A percentile compares a stretch with the other conserved stretches of the same genome.
These are phyloP conservation scores for Fusarium camptoceras DNA, from an alignment of 2,329 filamentous ascomycete genomes.

Conservation along the genomic window DNA sequence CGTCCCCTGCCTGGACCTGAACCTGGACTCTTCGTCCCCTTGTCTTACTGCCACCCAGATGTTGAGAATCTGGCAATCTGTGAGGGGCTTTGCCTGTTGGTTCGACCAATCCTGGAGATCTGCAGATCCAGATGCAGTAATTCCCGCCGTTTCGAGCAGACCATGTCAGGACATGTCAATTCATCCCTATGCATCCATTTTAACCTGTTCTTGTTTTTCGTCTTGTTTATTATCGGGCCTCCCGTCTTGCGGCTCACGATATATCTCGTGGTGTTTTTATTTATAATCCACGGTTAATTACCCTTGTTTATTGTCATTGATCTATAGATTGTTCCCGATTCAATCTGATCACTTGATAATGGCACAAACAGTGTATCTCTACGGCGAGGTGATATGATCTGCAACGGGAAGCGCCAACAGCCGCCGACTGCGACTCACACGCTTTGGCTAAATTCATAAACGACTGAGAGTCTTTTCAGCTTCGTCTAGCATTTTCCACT, in stretches of 20 bases:
- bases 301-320: background rate
- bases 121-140: constrained; percentile 35
- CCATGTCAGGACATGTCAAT: constrained; percentile 13
- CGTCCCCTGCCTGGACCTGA: constrained; percentile 18
- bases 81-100: constrained; percentile 5
- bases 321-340: constrained; percentile 16
- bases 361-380: background rate
- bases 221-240: constrained; percentile 14
- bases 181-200: constrained; percentile 16
- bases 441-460: constrained; percentile 20
- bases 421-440: constrained; percentile 28
- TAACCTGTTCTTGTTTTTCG: constrained; percentile 14
- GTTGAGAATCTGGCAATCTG: constrained; percentile 27
- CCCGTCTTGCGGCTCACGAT: constrained; percentile 10
- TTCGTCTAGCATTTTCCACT: constrained; percentile 5
- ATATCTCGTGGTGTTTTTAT: constrained; percentile 32
- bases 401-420: constrained; percentile 35
- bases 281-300: constrained; percentile 18
- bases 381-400: constrained; percentile 24
- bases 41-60: constrained; percentile 6
- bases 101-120: constrained; percentile 39
- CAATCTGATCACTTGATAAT: constrained; percentile 19
- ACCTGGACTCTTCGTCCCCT: constrained; percentile 19
- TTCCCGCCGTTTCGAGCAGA: constrained; percentile 8
- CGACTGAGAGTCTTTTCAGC: background rate